A percentile compares a stretch with the other conserved stretches of the same genome.
These are phyloP conservation scores for Sporothrix sp. DNA, from an alignment of 2,329 filamentous ascomycete species.

Conservation along the genomic window DNA sequence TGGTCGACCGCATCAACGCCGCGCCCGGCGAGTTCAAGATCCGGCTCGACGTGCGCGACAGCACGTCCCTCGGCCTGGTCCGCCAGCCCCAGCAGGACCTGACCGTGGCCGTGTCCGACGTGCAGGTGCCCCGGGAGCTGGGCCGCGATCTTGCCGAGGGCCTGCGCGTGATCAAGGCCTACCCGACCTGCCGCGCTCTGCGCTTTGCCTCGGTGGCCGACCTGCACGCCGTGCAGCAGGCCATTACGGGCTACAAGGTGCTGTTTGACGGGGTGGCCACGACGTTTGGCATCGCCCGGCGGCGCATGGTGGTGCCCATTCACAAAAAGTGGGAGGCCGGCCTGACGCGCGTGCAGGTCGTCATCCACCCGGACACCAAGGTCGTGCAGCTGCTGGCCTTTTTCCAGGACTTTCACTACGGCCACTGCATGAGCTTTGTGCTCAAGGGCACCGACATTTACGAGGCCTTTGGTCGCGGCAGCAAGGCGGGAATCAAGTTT, in stretches of 20 bases:
- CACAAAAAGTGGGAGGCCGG: constrained; percentile 89
- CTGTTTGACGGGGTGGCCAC: constrained; percentile 62
- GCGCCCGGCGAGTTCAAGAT: constrained; percentile 64
- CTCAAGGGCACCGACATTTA: constrained; percentile 78
- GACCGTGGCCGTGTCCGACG: constrained; percentile 64
- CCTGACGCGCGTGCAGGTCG: constrained; percentile 69
- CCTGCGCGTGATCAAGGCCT: constrained; percentile 46
- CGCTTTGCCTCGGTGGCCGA: constrained; percentile 57
- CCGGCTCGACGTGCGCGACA: constrained; percentile 52
- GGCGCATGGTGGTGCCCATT: constrained; percentile 82
- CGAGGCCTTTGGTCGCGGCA: constrained; percentile 57
- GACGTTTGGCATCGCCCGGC: constrained; percentile 70
- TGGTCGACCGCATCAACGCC: constrained; percentile 78
- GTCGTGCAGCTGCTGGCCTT: constrained; percentile 73
- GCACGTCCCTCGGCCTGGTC: constrained; percentile 54
- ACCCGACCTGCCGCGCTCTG: constrained; percentile 61
- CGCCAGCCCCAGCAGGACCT: constrained; percentile 68
- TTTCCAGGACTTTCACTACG: constrained; percentile 79
- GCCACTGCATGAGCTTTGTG: constrained; percentile 80
- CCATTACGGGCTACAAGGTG: constrained; percentile 71
- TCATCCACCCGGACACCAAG: constrained; percentile 59
- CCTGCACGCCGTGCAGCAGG: constrained; percentile 68
- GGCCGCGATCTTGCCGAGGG: constrained; percentile 54
- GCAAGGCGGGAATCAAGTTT: constrained; percentile 65
- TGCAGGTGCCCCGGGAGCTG: constrained; percentile 51